Conservation (phyloP, 331 rosid species). For the Acacia concinna region DNA sequence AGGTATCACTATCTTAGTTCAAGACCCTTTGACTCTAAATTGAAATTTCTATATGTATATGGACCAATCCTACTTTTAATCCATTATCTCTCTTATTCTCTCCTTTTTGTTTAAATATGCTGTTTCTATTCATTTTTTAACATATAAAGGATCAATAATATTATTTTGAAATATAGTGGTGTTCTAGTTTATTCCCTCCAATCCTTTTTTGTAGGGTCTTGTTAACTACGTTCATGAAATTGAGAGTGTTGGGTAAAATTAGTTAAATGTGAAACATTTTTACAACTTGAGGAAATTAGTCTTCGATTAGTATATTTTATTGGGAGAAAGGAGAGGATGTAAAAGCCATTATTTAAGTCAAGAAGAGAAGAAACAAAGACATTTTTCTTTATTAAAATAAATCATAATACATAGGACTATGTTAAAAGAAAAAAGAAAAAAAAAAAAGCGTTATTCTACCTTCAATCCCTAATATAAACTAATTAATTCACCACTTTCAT, state of each 20-base stretch:
- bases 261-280: not conserved
- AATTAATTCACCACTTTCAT: too few relatives aligned
- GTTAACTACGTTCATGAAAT: not conserved
- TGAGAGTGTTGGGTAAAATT: not conserved
- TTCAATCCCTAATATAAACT: too few relatives aligned
- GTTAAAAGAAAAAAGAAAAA: too few relatives aligned
- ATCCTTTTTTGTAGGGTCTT: not conserved
- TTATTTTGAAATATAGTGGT: not conserved
- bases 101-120: not conserved
- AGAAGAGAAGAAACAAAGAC: not conserved
- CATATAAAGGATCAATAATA: not conserved
- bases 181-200: not conserved
- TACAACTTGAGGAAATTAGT: not conserved
- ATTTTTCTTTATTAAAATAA: not conserved
- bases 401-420: not conserved
- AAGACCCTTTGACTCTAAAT: constrained; percentile 37
- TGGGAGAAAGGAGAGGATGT: not conserved
- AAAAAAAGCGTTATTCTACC: not conserved
- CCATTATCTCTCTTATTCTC: not conserved
- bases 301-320: not conserved
- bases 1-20: constrained; percentile 18
- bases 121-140: not conserved
- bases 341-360: not conserved
- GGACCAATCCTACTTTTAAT: not conserved
- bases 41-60: not conserved